These are phyloP conservation scores for Candolleomyces aberdarensis DNA, from an alignment of 768 basidiomycete genomes.

Conservation along the genomic window DNA sequence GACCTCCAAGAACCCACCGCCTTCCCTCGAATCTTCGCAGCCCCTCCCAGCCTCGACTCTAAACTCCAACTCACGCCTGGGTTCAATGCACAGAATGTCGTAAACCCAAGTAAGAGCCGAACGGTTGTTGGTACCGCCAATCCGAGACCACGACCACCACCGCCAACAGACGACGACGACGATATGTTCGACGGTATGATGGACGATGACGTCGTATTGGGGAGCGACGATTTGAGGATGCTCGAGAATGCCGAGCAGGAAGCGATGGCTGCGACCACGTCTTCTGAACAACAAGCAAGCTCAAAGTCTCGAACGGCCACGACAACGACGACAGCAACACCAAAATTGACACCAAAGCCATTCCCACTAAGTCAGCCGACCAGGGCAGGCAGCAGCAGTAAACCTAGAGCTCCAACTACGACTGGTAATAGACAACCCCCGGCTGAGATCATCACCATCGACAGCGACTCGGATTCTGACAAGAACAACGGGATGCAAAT, in stretches of 20 bases:
- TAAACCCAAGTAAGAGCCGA: no score
- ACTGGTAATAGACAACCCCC: not conserved
- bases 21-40: not conserved
- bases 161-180: not conserved
- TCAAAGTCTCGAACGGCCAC: not conserved
- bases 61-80: conserved; percentile 2
- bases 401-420: no score
- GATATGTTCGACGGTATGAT: not conserved
- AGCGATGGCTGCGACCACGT: not conserved
- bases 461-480: conserved; percentile 27
- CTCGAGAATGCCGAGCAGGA: conserved; percentile 1
- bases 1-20: not conserved
- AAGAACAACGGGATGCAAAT: conserved; percentile 23
- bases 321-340: not conserved
- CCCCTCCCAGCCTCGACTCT: not conserved
- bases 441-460: conserved; percentile 37
- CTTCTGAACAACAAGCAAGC: not conserved
- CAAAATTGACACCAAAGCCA: no score
- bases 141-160: not conserved
- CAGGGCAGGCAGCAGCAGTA: not conserved
- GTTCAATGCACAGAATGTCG: not conserved
- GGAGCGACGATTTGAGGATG: conserved; percentile 3
- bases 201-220: not conserved
- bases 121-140: no score
- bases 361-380: no score